Base-by-base conservation (phyloP, 2,329 filamentous ascomycete genomes). In the Trichoderma gracile region DNA sequence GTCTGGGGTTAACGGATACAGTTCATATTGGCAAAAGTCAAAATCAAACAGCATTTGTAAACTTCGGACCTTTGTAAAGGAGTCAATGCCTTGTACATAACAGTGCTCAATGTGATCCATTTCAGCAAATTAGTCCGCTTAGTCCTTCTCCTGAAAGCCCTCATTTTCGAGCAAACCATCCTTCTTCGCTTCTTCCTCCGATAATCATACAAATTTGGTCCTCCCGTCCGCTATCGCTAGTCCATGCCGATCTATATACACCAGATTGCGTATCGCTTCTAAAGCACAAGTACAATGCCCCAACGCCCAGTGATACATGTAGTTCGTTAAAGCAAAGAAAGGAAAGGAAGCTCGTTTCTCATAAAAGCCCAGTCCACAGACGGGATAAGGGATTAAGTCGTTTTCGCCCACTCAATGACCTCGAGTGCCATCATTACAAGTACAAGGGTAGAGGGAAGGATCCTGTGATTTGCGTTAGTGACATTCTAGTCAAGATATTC, bases 341-440 rank as follows among this genome's bases (percentile, higher is more conserved):
- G 19, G 17, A 12, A 23, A 43, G 3, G 14, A 61, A 23, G 9
- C 47, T 53, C 56, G 15, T 59, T 40, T 27, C 38, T 61, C 57
- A 45, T 61, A n/a, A 50, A 2, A 49, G 7, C 14, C 45, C 25
- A 23, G 9, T 53, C 47, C 58, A 30, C 47, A 30, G 46, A 27
- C 21, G n/a, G n/a, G 12, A 23, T 17, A 10, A 19, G 3, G 21
- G 19, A 45, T 33, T 53, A 61, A 23, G 25, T 30, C 38, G 43
- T n/a, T 17, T 67, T 74, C 5, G 93, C 91, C 94, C 94, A 97
- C 73, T 96, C 91, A 5, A 98, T 88, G 2, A 95, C 93, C 76
- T 98, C 93, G 56, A 99, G 82, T 21, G 94, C 95, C 73, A 91
- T 86, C 86, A 98, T 90, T 62, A 99, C 95, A 49, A 98, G 84